phyloP scores from a whole-genome alignment of 2,329 filamentous ascomycete genomes.

The Microdochium nivale region DNA sequence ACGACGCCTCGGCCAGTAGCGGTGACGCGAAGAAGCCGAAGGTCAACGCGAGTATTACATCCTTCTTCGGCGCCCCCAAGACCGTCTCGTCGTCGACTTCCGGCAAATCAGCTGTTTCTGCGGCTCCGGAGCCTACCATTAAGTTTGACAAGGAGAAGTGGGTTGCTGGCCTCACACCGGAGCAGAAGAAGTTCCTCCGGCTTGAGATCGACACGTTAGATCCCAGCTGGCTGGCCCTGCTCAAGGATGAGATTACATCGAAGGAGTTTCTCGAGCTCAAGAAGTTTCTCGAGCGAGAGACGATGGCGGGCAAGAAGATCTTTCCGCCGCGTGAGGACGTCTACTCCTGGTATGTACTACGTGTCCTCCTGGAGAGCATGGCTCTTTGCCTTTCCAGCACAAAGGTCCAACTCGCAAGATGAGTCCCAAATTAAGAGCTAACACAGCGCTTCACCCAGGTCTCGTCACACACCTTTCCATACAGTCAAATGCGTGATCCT shows the following conservation, averaged over 20 bases:
- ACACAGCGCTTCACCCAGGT: conserved; percentile 50
- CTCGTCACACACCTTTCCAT: conserved; percentile 80
- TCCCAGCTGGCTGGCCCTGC: conserved; percentile 79
- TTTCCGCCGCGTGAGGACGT: conserved; percentile 86
- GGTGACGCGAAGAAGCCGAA: conserved; percentile 62
- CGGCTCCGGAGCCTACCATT: conserved; percentile 20
- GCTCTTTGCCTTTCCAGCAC: too few relatives aligned
- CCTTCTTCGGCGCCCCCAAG: conserved; percentile 76
- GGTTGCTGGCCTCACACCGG: conserved; percentile 68
- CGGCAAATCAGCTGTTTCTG: conserved; percentile 7
- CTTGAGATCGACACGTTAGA: conserved; percentile 90
- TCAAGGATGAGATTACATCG: conserved; percentile 77
- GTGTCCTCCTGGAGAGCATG: not conserved
- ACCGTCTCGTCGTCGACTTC: conserved; percentile 13
- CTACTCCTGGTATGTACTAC: conserved; percentile 72
- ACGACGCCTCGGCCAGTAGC: conserved; percentile 32
- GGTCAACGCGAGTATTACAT: conserved; percentile 71
- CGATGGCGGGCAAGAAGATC: conserved; percentile 63
- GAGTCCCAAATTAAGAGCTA: not conserved
- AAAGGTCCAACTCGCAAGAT: too few relatives aligned
- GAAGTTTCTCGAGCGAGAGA: conserved; percentile 74
- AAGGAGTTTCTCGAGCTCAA: conserved; percentile 83
- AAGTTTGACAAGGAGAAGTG: conserved; percentile 88
- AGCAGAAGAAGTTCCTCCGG: conserved; percentile 74
- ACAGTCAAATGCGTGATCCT: conserved; percentile 88